These are phyloP conservation scores for Ophiostoma ips DNA, from an alignment of 2,329 filamentous ascomycete genomes.

Conservation along the genomic window DNA sequence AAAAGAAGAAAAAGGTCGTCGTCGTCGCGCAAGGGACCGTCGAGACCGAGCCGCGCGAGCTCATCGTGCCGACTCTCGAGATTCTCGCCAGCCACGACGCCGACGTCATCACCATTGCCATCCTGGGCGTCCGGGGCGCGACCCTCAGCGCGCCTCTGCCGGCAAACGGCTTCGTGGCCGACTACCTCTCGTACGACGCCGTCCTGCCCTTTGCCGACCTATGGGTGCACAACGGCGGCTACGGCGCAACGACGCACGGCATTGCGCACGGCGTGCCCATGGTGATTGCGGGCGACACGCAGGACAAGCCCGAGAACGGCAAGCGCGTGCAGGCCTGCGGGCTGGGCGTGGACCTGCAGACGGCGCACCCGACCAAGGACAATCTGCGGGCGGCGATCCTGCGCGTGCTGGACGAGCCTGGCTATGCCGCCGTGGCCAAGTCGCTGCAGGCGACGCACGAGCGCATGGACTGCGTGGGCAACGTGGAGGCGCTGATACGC, in stretches of 20 bases:
- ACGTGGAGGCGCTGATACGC: constrained; percentile 16
- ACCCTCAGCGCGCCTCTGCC: constrained; percentile 11
- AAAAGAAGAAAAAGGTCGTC: constrained; percentile 19
- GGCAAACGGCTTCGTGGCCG: constrained; percentile 21
- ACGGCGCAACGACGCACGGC: constrained; percentile 27
- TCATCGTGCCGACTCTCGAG: constrained; percentile 25
- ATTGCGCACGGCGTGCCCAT: constrained; percentile 27
- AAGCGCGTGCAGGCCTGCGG: constrained; percentile 22
- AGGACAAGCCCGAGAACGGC: constrained; percentile 28
- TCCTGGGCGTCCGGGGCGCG: constrained; percentile 23
- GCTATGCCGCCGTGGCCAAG: constrained; percentile 14
- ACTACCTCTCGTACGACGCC: constrained; percentile 26
- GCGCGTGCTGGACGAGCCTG: constrained; percentile 16
- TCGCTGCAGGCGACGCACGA: constrained; percentile 19
- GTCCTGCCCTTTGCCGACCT: constrained; percentile 23
- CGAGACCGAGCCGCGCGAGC: constrained; percentile 23
- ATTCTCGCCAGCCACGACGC: constrained; percentile 16
- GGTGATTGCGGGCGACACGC: constrained; percentile 27
- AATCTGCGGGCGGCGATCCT: constrained; percentile 19
- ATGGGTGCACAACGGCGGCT: constrained; percentile 29
- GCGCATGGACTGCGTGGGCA: constrained; percentile 19
- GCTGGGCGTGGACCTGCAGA: constrained; percentile 21
- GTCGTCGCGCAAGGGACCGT: constrained; percentile 28
- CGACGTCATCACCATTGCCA: constrained; percentile 22
- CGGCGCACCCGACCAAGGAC: constrained; percentile 16